Evolutionary conservation across 2,329 filamentous ascomycete species (phyloP), one percentile per base, ranked within the genome.

Genomic region (Coniella vitis): DNA sequence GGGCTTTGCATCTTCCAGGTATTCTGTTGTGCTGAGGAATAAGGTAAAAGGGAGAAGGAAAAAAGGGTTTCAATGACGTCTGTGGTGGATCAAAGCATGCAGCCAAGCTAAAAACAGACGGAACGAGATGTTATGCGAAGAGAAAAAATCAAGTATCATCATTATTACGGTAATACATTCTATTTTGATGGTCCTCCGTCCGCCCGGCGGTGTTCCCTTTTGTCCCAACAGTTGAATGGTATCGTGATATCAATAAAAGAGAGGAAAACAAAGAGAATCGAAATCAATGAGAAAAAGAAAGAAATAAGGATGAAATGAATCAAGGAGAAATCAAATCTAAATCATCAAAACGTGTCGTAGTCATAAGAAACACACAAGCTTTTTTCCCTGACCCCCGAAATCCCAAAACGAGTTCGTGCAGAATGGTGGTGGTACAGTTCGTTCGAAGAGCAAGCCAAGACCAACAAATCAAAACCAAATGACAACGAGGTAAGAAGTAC

Each of bases 171-270:
- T 29, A 47, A 37, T 47, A 47, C 45, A 47, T 22, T 40, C 41
- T 47, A 39, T 47, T 47, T 47, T 40, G 36, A 47, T 47, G 45
- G 45, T 47, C 45, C 45, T 47, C 45, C 45, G 45, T 47, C 45
- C 36, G 36, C 45, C 45, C 45, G 29, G 37, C 29, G 45, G 45
- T 47, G 20, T 47, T 47, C 37, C 45, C 37, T 47, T 46, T 47
- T 38, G 36, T 36, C 45, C 45, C 45, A 12, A 47, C 35, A 32
- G 29, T 29, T 39, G 45, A 47, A 47, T 47, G 45, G 45, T 47
- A 47, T 47, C 45, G 45, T 40, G 45, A 47, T 47, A 47, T 47
- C 45, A 47, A 36, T 19, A 40, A 29, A 38, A 38, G 19, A 37
- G 20, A 32, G 25, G 16, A 34, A 32, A 38, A 32, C 20, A 38